Evolutionary conservation across 257 asterid genomes (phyloP), one percentile per base, ranked within the genome.

Genomic region (Cordia subcordata): DNA sequence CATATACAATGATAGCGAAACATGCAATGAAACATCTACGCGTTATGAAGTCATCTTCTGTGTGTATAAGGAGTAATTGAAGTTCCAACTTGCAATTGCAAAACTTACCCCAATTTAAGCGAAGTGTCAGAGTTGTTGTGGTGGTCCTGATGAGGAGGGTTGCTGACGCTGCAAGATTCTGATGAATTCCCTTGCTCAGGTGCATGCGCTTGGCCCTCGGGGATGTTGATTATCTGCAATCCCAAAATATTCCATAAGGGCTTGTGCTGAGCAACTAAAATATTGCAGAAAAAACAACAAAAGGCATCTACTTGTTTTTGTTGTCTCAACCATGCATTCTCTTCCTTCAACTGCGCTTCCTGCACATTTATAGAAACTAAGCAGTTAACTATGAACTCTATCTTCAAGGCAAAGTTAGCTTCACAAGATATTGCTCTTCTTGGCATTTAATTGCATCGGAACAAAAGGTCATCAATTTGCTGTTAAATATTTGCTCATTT

Each of bases 101-200:
- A n/a, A 13, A 51, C 74, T 1, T 78, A 88, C 96, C 94, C 86
- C 44, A 89, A 61, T 71, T 63, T 82, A 73, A 89, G 95, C 69
- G 71, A 77, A 60, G 87, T 81, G 53, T 80, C 91, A 0, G 83
- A 70, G 62, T 15, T 52, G 52, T 15, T 66, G 68, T 64, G 70
- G 15, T 69, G 71, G n/a, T n/a, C n/a, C n/a, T n/a, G n/a, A 11
- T 50, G 77, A 11, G 58, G 69, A 57, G 33, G 61, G 58, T 54
- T 60, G 60, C 42, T 61, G 17, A 61, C 27, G 72, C 22, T 68
- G 50, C 63, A 49, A 55, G 90, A 83, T 15, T 67, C 80, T 0
- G 79, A 66, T 3, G 94, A 86, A 53, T 40, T 60, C 38, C 85
- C 83, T 63, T 60, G 76, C 47, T 76, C 83, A 22, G 13, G 53